Conservation (phyloP, 2,329 filamentous ascomycete genomes). For the Fusarium humuli region DNA sequence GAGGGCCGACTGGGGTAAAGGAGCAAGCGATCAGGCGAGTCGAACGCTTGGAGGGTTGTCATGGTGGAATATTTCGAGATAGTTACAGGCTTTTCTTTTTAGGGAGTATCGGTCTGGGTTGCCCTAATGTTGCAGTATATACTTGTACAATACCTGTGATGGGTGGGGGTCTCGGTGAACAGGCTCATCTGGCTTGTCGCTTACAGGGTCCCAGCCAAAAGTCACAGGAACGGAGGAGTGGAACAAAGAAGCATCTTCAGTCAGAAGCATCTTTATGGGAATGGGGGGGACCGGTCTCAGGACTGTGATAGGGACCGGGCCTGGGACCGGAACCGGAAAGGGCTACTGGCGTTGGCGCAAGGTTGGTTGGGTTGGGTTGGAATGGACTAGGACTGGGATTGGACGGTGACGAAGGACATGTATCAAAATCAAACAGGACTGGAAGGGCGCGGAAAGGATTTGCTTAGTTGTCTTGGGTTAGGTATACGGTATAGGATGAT, state of each 20-base stretch:
- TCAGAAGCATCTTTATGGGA: conserved; percentile 33
- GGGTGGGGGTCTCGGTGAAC: conserved; percentile 1
- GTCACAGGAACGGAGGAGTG: neutral
- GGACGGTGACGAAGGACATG: conserved; percentile 42
- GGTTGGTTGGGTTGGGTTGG: conserved; percentile 29
- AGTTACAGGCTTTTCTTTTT: conserved; percentile 20
- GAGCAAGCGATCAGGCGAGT: neutral
- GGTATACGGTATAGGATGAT: conserved; percentile 39
- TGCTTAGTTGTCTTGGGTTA: conserved; percentile 41
- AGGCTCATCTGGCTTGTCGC: neutral
- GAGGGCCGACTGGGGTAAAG: neutral
- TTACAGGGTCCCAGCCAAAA: neutral
- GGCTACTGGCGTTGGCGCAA: conserved; percentile 45
- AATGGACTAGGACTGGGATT: conserved; percentile 6
- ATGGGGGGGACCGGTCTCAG: conserved; percentile 3
- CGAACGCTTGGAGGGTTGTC: neutral
- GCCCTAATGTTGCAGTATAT: conserved; percentile 41
- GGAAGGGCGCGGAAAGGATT: conserved; percentile 33
- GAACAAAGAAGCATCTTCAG: conserved; percentile 25
- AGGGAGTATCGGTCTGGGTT: conserved; percentile 21
- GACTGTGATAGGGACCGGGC: conserved; percentile 25
- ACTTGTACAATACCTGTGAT: conserved; percentile 44
- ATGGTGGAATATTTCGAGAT: conserved; percentile 19
- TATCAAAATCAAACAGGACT: conserved; percentile 42
- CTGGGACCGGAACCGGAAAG: conserved; percentile 10